Base-by-base conservation (phyloP, 2,329 filamentous ascomycete genomes). In the Septoria petroselini region DNA sequence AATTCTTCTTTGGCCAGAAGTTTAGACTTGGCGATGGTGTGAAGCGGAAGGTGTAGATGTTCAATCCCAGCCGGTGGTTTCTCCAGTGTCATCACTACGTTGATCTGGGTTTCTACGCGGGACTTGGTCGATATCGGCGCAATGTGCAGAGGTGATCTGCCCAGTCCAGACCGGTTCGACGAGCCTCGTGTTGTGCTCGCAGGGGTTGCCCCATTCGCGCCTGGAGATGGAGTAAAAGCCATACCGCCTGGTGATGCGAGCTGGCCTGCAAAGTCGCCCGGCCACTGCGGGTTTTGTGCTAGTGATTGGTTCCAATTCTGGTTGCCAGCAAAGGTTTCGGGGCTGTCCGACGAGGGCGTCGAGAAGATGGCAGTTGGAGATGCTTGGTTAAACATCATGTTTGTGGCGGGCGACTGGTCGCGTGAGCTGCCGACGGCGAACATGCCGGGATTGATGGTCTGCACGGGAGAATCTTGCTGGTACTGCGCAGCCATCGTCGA, bases 21-120 rank as follows among this genome's bases (percentile, higher is more conserved):
- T 70, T 97, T 97, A 5, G 91, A 88, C 68, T 97, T 97, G 15
- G 91, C 93, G 47, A 98, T 93, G 1, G 89, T 94, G 65, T 96
- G 85, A 3, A 85, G 83, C 3, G 91, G 93, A 12, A 98, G 79
- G 63, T 94, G 90, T 42, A 97, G 73, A 65, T 85, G 88, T 57
- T 85, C 87, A 50, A 91, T 81, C 8, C 86, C 85, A 0, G 77
- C 73, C 1, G 91, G 90, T 39, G 95, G 74, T 15, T 86, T 83
- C 50, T 83, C 84, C 31, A 97, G 71, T 0, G 84, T 86, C 69
- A 97, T 78, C 62, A 85, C 85, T 59, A 96, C 88, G 7, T 87
- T 88, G 60, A 97, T 96, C 66, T 97, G 93, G 0, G 93, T 97
- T 73, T 98, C 93, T 14, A 97, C 93, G 17, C 93, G 84, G 12